phyloP scores from a whole-genome alignment of 2,329 filamentous ascomycete genomes.

The Claviceps sp. region DNA sequence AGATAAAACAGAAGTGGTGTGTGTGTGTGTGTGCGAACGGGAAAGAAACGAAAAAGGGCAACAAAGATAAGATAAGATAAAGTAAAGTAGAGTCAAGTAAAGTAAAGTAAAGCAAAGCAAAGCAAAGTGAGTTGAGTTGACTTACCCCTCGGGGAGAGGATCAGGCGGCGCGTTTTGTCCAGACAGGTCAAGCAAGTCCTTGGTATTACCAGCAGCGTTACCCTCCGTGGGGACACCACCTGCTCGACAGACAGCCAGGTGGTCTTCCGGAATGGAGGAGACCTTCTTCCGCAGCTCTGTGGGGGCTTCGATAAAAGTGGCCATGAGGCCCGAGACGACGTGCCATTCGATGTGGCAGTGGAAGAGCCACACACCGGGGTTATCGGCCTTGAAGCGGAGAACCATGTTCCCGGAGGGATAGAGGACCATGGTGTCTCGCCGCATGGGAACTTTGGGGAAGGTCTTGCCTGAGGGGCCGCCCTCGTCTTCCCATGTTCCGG shows the following conservation, averaged over 20 bases:
- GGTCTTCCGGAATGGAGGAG: constrained; percentile 43
- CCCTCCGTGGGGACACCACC: constrained; percentile 39
- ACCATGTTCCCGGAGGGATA: constrained; percentile 55
- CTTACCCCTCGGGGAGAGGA: constrained; percentile 48
- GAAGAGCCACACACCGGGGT: constrained; percentile 59
- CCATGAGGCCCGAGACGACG: constrained; percentile 50
- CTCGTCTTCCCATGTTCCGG: constrained; percentile 38
- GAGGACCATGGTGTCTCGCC: constrained; percentile 55
- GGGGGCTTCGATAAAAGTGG: constrained; percentile 51
- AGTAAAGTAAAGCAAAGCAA: too few species aligned
- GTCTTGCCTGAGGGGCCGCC: constrained; percentile 27
- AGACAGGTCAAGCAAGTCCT: constrained; percentile 46
- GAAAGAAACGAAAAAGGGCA: not conserved
- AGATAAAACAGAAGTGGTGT: too few species aligned
- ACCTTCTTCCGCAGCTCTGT: constrained; percentile 46
- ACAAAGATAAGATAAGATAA: not conserved
- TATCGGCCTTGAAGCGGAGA: constrained; percentile 53
- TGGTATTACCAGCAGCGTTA: constrained; percentile 63
- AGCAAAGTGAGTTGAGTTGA: too few species aligned
- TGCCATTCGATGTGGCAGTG: constrained; percentile 80
- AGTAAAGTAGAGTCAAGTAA: too few species aligned
- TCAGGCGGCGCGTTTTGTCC: constrained; percentile 44
- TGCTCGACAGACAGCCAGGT: constrained; percentile 43
- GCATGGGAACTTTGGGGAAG: constrained; percentile 44
- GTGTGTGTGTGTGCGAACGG: too few species aligned